Base-by-base conservation (phyloP, 179 eudicot species). In the Gypsophila paniculata region DNA sequence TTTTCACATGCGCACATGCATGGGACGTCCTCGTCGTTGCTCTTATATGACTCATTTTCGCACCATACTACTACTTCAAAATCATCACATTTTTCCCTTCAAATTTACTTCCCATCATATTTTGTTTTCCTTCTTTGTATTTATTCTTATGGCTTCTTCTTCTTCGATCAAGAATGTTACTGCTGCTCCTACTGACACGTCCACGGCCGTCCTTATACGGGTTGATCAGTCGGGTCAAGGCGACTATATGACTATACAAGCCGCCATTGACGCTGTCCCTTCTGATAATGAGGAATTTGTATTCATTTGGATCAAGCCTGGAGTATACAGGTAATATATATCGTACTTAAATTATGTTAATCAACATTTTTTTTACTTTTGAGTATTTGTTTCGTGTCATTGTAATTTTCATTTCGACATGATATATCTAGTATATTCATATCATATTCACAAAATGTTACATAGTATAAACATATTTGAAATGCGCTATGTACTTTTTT, bases 261-360 rank as follows among this genome's bases (percentile, higher is more conserved):
- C 86, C 22, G 96, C 96, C 6, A 81, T 90, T 61, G 85, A 90
- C 78, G 71, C 85, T 38, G 86, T 90, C 22, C 93, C 93, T 17
- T 76, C 81, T 32, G 70, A 85, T 75, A 90, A 90, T 65, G 49
- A 85, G 0, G 81, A 83, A 62, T 76, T 78, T 14, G 80, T 85
- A 22, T 88, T 77, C 79, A 90, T 90, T 65, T 86, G 82, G 91
- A 78, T 90, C 71, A 88, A 90, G 83, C 93, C 96, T 2, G 96
- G 96, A 73, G 76, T 77, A 54, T 90, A 90, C 76, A 88, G 88
- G 96, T 90, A 26, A 72, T 26, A 11, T 17, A 42, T 2, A 8
- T 9, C 23, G 11, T 19, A 3, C 29, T 66, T 23, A 6, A n/a
- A 1, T 54, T 7, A 6, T 4, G 4, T 29, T 29, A 29, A 29